Conservation (phyloP, 768 basidiomycete species). For the Pleurotus cornucopiae region DNA sequence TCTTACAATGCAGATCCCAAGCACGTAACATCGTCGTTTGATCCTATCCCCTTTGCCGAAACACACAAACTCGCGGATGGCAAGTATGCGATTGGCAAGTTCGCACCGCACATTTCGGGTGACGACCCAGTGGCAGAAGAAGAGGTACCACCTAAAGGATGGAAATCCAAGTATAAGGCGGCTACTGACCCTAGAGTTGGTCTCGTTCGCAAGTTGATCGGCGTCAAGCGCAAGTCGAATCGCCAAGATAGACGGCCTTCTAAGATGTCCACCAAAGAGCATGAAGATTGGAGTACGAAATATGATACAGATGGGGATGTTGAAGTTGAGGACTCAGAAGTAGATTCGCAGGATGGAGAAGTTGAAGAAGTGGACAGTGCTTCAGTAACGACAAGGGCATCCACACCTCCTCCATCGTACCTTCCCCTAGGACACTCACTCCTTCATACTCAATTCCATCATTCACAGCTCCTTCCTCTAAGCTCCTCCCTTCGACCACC, state of each 20-base stretch:
- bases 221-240: slow-evolving; percentile 60
- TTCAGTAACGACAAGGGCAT: slow-evolving; percentile 41
- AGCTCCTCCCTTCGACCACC: slow-evolving; percentile 59
- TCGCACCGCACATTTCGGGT: slow-evolving; percentile 61
- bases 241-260: slow-evolving; percentile 27
- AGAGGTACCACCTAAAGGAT: slow-evolving; percentile 24
- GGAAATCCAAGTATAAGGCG: slow-evolving; percentile 52
- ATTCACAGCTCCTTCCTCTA: slow-evolving; percentile 56
- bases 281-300: slow-evolving; percentile 44
- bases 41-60: slow-evolving; percentile 70
- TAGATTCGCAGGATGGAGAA: slow-evolving; percentile 32
- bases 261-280: slow-evolving; percentile 35
- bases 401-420: slow-evolving; percentile 69
- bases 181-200: slow-evolving; percentile 72
- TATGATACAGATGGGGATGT: slow-evolving; percentile 15
- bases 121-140: slow-evolving; percentile 40
- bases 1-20: background rate
- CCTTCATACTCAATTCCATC: slow-evolving; percentile 65
- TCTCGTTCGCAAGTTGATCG: slow-evolving; percentile 62
- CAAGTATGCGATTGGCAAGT: slow-evolving; percentile 76
- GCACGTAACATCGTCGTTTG: slow-evolving; percentile 39
- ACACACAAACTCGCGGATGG: slow-evolving; percentile 62
- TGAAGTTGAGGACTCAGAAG: slow-evolving; percentile 32
- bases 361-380: slow-evolving; percentile 29
- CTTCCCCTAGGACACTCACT: slow-evolving; percentile 68